Evolutionary conservation across 73 alveolate genomes (phyloP).

Genomic region (Durusdinium trenchii): DNA sequence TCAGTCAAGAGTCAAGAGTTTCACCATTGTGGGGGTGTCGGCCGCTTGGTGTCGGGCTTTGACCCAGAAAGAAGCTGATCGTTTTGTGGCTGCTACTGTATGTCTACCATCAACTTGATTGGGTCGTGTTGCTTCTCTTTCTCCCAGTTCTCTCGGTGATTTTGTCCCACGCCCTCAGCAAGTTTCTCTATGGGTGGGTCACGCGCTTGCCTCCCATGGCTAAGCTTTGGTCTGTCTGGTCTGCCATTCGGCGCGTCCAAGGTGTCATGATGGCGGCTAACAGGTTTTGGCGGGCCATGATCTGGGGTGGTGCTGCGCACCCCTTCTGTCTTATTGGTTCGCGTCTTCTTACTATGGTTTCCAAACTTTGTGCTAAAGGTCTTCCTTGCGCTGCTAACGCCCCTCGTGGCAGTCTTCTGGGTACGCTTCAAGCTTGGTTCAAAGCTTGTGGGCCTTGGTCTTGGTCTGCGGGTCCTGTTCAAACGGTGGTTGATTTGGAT

Average conservation of each 20-base stretch:
- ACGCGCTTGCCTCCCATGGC: background rate
- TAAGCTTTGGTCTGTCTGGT: background rate
- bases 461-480: background rate
- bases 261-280: background rate
- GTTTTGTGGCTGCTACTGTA: background rate
- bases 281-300: background rate
- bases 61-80: background rate
- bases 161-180: background rate
- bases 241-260: background rate
- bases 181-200: background rate
- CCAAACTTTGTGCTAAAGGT: background rate
- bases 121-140: background rate
- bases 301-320: constrained; percentile 12
- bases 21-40: background rate
- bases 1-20: background rate
- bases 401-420: background rate
- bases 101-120: background rate
- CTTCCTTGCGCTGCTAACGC: background rate
- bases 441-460: background rate
- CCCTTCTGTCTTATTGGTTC: background rate
- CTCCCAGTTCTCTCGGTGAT: background rate
- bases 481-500: background rate
- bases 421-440: background rate
- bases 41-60: background rate
- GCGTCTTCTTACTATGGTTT: background rate